Evolutionary conservation across 495 filamentous ascomycete species (phyloP).

Genomic region (Penicillium subrubescens): DNA sequence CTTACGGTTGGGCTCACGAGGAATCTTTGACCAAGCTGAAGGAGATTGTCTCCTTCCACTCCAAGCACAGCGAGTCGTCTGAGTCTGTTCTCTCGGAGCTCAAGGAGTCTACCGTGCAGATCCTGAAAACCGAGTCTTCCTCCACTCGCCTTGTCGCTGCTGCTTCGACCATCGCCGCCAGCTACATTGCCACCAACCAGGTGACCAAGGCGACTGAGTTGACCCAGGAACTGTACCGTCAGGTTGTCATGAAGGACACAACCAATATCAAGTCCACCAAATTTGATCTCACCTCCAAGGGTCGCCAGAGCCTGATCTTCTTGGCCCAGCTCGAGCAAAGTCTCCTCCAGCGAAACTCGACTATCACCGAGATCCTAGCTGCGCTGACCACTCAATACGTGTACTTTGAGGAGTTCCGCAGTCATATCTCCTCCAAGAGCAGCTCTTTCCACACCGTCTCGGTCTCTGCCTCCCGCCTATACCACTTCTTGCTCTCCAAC

Average conservation of each 20-base stretch:
- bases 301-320: constrained; percentile 41
- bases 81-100: constrained; percentile 30
- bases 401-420: constrained; percentile 43
- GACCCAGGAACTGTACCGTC: constrained; percentile 39
- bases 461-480: constrained; percentile 31
- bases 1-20: constrained; percentile 41
- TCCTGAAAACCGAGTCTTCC: constrained; percentile 33
- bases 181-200: constrained; percentile 36
- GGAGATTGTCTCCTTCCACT: constrained; percentile 36
- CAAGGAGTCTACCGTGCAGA: constrained; percentile 36
- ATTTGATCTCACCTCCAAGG: constrained; percentile 31
- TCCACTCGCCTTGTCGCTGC: constrained; percentile 32
- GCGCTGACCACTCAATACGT: constrained; percentile 38
- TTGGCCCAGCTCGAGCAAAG: constrained; percentile 43
- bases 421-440: constrained; percentile 28
- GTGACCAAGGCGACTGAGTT: constrained; percentile 33
- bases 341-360: constrained; percentile 27
- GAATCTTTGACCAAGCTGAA: constrained; percentile 38
- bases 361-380: constrained; percentile 40
- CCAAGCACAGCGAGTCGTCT: constrained; percentile 27
- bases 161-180: constrained; percentile 34
- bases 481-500: constrained; percentile 33
- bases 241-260: constrained; percentile 34
- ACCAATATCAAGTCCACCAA: constrained; percentile 22
- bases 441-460: constrained; percentile 33